Percentiles rank a stretch among this genome's conserved stretches.
These are phyloP conservation scores for Didymosphaeria variabile DNA, from an alignment of 2,329 filamentous ascomycete genomes.

Conservation along the genomic window DNA sequence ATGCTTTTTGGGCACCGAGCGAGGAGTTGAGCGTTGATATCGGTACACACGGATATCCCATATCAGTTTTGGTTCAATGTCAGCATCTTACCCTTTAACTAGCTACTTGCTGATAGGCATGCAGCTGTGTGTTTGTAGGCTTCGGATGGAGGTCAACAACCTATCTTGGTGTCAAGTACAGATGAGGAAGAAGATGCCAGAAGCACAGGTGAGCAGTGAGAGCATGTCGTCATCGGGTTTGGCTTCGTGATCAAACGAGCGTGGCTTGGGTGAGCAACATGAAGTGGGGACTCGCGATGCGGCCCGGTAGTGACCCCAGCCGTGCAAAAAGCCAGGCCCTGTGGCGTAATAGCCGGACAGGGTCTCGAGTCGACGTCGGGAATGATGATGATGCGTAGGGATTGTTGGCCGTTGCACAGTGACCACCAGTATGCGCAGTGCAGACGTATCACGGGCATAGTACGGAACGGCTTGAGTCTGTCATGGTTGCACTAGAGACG, in stretches of 20 bases:
- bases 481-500: neutral
- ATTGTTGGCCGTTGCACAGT: constrained; percentile 1
- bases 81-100: neutral
- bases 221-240: constrained; percentile 16
- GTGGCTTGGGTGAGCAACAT: constrained; percentile 11
- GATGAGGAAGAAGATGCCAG: neutral
- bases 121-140: neutral
- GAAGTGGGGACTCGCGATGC: constrained; percentile 8
- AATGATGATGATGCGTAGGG: neutral
- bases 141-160: neutral
- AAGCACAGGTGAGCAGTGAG: constrained; percentile 2
- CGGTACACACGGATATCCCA: constrained; percentile 11
- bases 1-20: neutral
- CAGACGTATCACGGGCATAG: neutral
- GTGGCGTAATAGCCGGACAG: neutral
- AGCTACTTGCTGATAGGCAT: neutral
- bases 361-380: neutral
- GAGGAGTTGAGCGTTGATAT: constrained; percentile 4
- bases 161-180: no score
- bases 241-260: neutral
- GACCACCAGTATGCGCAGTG: neutral
- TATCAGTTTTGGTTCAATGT: neutral
- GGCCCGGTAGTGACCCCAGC: constrained; percentile 4
- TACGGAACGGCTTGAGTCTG: neutral
- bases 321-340: neutral